phyloP scores from a whole-genome alignment of 2,329 filamentous ascomycete species.

The Stagonosporopsis cucurbitacearum region DNA sequence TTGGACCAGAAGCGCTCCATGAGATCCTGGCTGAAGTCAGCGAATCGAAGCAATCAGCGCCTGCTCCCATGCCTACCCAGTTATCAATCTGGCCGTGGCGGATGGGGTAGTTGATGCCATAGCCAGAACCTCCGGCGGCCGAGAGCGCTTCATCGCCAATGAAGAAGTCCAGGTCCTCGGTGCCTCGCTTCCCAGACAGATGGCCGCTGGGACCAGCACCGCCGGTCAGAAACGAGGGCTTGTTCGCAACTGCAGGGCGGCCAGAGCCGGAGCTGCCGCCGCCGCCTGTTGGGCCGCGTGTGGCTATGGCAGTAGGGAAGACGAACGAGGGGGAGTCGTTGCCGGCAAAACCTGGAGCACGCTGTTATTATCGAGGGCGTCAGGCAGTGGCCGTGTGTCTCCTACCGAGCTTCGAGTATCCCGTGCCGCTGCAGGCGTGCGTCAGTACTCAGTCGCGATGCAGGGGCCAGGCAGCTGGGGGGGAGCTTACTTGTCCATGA shows the following conservation, averaged over 20 bases:
- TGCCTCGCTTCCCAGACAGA: slow-evolving; percentile 89
- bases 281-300: slow-evolving; percentile 77
- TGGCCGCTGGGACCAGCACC: slow-evolving; percentile 84
- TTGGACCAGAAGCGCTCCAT: slow-evolving; percentile 99
- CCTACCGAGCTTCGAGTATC: slow-evolving; percentile 97
- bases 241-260: slow-evolving; percentile 88
- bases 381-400: slow-evolving; percentile 3
- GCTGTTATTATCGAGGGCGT: slow-evolving; percentile 45
- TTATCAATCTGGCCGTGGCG: slow-evolving; percentile 98
- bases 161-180: slow-evolving; percentile 97
- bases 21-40: slow-evolving; percentile 70
- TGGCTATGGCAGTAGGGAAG: slow-evolving; percentile 98
- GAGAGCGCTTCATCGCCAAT: slow-evolving; percentile 95
- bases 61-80: slow-evolving; percentile 68
- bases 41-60: background rate
- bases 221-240: slow-evolving; percentile 92
- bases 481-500: slow-evolving; percentile 99
- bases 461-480: slow-evolving; percentile 37
- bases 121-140: slow-evolving; percentile 84
- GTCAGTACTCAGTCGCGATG: slow-evolving; percentile 46
- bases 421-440: slow-evolving; percentile 80
- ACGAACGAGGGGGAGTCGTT: slow-evolving; percentile 99
- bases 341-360: slow-evolving; percentile 82
- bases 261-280: slow-evolving; percentile 81
- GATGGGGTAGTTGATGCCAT: slow-evolving; percentile 96